phyloP scores from a whole-genome alignment of 1,284 basidiomycete species.

The Ceraceosorus bombacis region DNA sequence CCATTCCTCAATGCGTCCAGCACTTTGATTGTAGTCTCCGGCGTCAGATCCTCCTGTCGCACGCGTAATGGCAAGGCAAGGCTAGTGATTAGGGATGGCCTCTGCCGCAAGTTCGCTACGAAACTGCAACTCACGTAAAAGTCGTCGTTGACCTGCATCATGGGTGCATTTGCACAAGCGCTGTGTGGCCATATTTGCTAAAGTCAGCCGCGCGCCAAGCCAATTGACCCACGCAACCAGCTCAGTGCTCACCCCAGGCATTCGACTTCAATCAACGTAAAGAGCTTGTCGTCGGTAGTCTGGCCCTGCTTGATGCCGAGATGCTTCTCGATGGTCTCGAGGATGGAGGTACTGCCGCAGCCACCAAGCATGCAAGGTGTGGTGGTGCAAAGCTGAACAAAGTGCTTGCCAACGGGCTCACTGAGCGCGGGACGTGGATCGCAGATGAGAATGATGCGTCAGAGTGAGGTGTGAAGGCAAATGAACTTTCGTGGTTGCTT shows the following conservation, averaged over 20 bases:
- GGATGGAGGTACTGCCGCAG: slow-evolving; percentile 70
- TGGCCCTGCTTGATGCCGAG: slow-evolving; percentile 78
- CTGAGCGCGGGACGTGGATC: slow-evolving; percentile 46
- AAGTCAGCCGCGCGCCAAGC: not conserved
- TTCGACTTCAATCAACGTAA: slow-evolving; percentile 95
- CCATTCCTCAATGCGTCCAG: slow-evolving; percentile 78
- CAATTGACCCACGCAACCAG: no score
- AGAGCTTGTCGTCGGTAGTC: slow-evolving; percentile 89
- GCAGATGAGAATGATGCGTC: no score
- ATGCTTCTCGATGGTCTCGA: slow-evolving; percentile 74
- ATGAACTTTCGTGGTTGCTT: no score
- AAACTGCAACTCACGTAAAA: slow-evolving; percentile 66
- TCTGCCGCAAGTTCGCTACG: not conserved
- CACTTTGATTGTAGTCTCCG: slow-evolving; percentile 76
- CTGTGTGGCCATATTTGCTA: slow-evolving; percentile 43
- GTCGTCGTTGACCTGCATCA: slow-evolving; percentile 93
- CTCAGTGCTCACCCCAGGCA: slow-evolving; percentile 60
- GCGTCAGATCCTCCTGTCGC: slow-evolving; percentile 86
- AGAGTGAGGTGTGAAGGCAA: no score
- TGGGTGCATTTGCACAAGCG: slow-evolving; percentile 97
- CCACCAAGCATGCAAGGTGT: slow-evolving; percentile 97
- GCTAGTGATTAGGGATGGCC: not conserved
- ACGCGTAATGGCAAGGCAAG: not conserved
- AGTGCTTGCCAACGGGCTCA: slow-evolving; percentile 88
- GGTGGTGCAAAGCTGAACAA: slow-evolving; percentile 97